Base-by-base conservation (phyloP, 2,329 filamentous ascomycete genomes). In the Xylariaceae sp. region DNA sequence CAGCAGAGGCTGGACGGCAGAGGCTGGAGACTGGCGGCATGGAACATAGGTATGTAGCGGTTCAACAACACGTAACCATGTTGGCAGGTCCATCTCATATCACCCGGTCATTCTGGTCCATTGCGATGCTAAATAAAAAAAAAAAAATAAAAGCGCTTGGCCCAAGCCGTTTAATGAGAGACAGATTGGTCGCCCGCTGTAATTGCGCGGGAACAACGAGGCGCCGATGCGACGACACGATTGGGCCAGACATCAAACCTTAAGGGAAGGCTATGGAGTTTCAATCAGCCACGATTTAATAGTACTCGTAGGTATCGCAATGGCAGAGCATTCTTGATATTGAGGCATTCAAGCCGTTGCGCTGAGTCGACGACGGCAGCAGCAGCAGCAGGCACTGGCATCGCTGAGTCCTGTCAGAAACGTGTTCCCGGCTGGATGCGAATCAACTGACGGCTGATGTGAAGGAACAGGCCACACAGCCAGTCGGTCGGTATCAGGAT, bases 191-290 rank as follows among this genome's bases (percentile, higher is more conserved):
- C 13, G 53, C 50, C 62, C 5, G 60, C 57, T 55, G 59, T 56
- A 54, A 51, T 44, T 56, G 30, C 34, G 42, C 54, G 39, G 50
- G 44, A 49, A 18, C 51, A 44, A 45, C 54, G 23, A 53, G 57
- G 50, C 50, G 57, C 57, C 55, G 62, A 63, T 63, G 55, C 55
- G 55, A 62, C 62, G 57, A 54, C 53, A 62, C 53, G 53, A 53
- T 56, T 48, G 44, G 55, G 45, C 44, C 55, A 56, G 51, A 53
- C 57, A 53, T 47, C 54, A 57, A 51, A 62, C 52, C 48, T 62
- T 51, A 53, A 59, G 59, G 17, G 17, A 18, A 23, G 42, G 34
- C 30, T 7, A 60, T 15, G 17, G 47, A 49, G 15, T n/a, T 34
- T 34, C n/a, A 13, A 53, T 51, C 37, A 23, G 48, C 17, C 7